phyloP scores from a whole-genome alignment of 2,329 filamentous ascomycete genomes.

The Fusarium duplospermum region DNA sequence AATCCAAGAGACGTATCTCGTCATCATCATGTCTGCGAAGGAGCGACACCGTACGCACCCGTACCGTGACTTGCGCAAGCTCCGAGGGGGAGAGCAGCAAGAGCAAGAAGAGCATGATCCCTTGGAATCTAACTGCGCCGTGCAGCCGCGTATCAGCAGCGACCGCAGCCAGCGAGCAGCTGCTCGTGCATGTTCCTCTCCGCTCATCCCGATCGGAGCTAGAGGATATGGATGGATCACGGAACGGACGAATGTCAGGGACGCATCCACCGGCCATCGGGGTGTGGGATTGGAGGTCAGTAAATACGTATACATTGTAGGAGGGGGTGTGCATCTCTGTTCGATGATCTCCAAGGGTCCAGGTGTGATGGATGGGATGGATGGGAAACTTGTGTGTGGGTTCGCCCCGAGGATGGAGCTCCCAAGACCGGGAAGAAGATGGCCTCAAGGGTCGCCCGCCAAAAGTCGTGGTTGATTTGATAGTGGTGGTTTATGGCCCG shows the following conservation, averaged over 20 bases:
- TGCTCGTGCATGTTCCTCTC: conserved; percentile 30
- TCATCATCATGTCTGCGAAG: conserved; percentile 16
- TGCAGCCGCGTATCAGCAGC: conserved; percentile 9
- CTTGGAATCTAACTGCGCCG: conserved; percentile 15
- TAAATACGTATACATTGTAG: background rate
- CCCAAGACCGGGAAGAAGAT: background rate
- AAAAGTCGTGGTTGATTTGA: conserved; percentile 4
- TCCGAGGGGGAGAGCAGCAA: background rate
- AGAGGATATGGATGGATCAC: conserved; percentile 28
- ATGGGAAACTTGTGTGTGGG: conserved; percentile 15
- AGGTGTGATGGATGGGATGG: background rate
- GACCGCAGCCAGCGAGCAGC: conserved; percentile 2
- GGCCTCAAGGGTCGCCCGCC: background rate
- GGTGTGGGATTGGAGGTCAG: conserved; percentile 9
- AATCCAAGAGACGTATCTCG: conserved; percentile 27
- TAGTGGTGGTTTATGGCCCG: conserved; percentile 1
- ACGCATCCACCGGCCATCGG: conserved; percentile 32
- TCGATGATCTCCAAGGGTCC: conserved; percentile 19
- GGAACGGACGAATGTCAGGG: conserved; percentile 38
- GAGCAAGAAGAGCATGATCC: conserved; percentile 5
- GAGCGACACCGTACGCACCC: conserved; percentile 8
- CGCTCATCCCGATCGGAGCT: conserved; percentile 40
- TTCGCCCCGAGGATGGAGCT: conserved; percentile 10
- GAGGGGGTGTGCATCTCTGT: conserved; percentile 24
- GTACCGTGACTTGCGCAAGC: conserved; percentile 1